phyloP scores from a whole-genome alignment of 306 rosid genomes.

The Corylus americana region DNA sequence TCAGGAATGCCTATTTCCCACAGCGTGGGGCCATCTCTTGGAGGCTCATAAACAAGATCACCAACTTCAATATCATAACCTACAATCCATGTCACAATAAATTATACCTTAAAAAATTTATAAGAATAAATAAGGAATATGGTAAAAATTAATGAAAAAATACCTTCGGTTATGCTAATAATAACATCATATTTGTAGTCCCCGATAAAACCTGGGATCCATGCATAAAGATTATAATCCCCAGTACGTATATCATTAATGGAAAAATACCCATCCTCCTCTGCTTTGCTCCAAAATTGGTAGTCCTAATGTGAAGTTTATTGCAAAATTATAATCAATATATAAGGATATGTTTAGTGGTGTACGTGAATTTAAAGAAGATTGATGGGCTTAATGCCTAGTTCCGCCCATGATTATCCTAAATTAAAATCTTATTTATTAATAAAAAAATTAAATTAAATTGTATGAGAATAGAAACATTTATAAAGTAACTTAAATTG shows the following conservation, averaged over 20 bases:
- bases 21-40: conserved; percentile 79
- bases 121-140: not conserved
- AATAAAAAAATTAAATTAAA: too few species aligned
- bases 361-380: not conserved
- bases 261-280: conserved; percentile 65
- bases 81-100: conserved; percentile 24
- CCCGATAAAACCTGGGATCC: conserved; percentile 84
- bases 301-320: conserved; percentile 50
- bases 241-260: conserved; percentile 50
- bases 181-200: conserved; percentile 56
- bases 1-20: conserved; percentile 98
- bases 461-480: too few species aligned
- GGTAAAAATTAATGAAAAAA: not conserved
- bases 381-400: too few species aligned
- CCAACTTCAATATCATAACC: conserved; percentile 62
- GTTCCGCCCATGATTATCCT: too few species aligned
- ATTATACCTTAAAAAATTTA: not conserved
- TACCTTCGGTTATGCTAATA: conserved; percentile 66
- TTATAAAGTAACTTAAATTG: not conserved
- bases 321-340: too few species aligned
- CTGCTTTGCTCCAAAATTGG: conserved; percentile 83
- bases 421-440: too few species aligned
- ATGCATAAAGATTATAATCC: conserved; percentile 65
- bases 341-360: not conserved
- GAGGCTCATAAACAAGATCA: conserved; percentile 68